Evolutionary conservation across 495 filamentous ascomycete species (phyloP).

Genomic region (Neurospora discreta): DNA sequence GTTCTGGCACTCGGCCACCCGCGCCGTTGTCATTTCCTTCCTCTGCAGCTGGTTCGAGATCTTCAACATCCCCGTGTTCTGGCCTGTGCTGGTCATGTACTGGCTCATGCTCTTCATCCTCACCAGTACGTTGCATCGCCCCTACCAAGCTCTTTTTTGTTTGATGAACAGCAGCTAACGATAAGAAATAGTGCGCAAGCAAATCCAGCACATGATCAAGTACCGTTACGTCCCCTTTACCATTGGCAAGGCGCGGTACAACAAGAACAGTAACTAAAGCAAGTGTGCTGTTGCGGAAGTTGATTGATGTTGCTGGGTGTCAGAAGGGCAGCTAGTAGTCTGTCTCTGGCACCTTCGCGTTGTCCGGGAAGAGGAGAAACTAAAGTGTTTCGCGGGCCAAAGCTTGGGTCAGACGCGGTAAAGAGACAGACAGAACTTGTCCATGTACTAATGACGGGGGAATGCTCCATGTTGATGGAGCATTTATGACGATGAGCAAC

Average conservation of each 20-base stretch:
- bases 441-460: not conserved
- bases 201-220: conserved; percentile 99
- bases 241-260: conserved; percentile 81
- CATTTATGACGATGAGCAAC: not conserved
- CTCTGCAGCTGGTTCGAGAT: conserved; percentile 82
- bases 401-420: not conserved
- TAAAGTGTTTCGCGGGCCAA: not conserved
- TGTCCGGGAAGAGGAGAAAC: not conserved
- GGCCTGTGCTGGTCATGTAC: conserved; percentile 96
- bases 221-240: conserved; percentile 97
- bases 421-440: not conserved
- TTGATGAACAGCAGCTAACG: conserved; percentile 14
- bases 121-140: conserved; percentile 61
- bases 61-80: conserved; percentile 97
- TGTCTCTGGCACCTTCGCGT: not conserved
- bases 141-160: not conserved
- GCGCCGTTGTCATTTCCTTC: conserved; percentile 76
- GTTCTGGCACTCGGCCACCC: conserved; percentile 94
- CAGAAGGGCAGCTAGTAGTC: not conserved
- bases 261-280: conserved; percentile 37
- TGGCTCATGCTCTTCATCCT: conserved; percentile 92
- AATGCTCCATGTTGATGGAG: not conserved
- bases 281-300: not conserved
- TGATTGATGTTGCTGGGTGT: not conserved
- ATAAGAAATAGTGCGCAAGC: conserved; percentile 64